Percentiles rank a stretch among this genome's conserved stretches.
These are phyloP conservation scores for Globisporangium rhizosaccharum DNA, from an alignment of 352 stramenopile species.

Conservation along the genomic window DNA sequence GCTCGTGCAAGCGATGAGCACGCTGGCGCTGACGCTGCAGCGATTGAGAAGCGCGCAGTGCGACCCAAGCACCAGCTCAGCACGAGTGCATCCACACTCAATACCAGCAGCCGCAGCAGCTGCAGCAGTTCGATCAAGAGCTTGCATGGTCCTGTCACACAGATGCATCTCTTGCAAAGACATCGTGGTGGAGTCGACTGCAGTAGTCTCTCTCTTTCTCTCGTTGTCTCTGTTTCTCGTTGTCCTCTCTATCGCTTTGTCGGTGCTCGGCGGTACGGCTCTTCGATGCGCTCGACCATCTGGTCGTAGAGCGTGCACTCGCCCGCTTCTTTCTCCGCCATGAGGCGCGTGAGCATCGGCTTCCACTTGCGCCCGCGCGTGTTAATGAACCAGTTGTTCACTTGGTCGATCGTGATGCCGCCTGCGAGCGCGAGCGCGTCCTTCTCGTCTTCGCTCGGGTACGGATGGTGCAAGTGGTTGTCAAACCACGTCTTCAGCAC, in stretches of 20 bases:
- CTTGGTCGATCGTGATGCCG: constrained; percentile 80
- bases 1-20: neutral
- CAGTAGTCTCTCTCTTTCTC: neutral
- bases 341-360: constrained; percentile 69
- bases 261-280: constrained; percentile 52
- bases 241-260: constrained; percentile 9
- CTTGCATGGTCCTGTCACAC: neutral
- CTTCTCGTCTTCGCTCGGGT: constrained; percentile 84
- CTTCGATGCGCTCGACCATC: constrained; percentile 76
- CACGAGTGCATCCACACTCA: neutral
- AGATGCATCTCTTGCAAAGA: no score
- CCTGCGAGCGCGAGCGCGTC: constrained; percentile 50
- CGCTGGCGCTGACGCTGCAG: neutral
- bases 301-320: constrained; percentile 63
- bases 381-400: constrained; percentile 90
- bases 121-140: constrained; percentile 23
- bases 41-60: constrained; percentile 9
- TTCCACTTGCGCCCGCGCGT: constrained; percentile 84
- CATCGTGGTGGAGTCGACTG: no score
- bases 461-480: constrained; percentile 79
- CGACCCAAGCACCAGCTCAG: constrained; percentile 5
- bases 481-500: constrained; percentile 80
- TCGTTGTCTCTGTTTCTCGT: neutral
- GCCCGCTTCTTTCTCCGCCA: constrained; percentile 56
- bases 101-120: neutral